phyloP scores from a whole-genome alignment of 164 flowering plant species.

The Stephania cephalantha region DNA sequence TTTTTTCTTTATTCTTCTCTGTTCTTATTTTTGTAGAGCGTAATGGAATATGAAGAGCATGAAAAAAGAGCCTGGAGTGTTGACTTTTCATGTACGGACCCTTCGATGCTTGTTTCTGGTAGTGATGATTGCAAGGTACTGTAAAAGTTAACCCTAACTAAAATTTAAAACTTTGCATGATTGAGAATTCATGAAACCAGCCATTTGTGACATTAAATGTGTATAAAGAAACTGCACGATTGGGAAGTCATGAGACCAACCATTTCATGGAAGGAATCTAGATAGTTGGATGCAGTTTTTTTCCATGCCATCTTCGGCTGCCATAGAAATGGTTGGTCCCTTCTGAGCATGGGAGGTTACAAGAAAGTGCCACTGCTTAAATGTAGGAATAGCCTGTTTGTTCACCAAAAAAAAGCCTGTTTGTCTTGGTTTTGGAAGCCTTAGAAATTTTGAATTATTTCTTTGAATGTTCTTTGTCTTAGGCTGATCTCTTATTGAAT shows the following conservation, averaged over 20 bases:
- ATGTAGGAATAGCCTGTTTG: not conserved
- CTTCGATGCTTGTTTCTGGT: slow-evolving; percentile 91
- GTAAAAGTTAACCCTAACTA: not conserved
- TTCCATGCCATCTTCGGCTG: not conserved
- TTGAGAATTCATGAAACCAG: not conserved
- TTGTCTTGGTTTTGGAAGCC: not conserved
- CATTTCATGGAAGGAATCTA: not conserved
- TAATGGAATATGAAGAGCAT: slow-evolving; percentile 98
- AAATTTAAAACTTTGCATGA: not conserved
- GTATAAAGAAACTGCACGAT: not conserved
- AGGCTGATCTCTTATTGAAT: slow-evolving; percentile 1
- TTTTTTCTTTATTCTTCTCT: not conserved
- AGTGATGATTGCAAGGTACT: slow-evolving; percentile 97
- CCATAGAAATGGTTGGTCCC: not conserved
- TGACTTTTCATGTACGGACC: slow-evolving; percentile 92
- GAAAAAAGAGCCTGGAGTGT: slow-evolving; percentile 99
- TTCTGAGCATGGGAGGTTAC: not conserved
- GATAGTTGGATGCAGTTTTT: not conserved
- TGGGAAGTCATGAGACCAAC: not conserved
- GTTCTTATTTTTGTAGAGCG: slow-evolving; percentile 43
- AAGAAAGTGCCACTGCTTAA: not conserved
- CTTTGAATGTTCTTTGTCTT: not conserved
- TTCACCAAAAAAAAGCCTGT: not conserved
- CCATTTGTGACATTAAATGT: not conserved
- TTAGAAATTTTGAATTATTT: not conserved